Evolutionary conservation across 352 stramenopile genomes (phyloP), one percentile per base, ranked within the genome.

Genomic region (Thraustochytrium striatum): DNA sequence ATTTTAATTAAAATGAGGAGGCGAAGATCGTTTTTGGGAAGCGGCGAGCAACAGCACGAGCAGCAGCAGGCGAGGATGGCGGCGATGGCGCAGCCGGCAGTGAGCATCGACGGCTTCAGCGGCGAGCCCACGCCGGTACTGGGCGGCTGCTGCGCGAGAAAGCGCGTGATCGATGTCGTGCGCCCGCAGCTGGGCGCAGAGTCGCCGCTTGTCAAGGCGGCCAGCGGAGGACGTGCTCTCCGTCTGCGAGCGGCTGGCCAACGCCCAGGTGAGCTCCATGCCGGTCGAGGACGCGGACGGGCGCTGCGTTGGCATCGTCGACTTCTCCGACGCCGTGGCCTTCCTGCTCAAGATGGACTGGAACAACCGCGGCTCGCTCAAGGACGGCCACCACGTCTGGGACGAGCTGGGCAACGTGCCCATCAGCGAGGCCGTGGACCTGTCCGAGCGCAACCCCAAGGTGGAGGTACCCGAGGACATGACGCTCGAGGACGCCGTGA

Each of bases 301-400:
- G n/a, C 41, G 52, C 8, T 75, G 65, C 65, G 36, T 61, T 28
- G 65, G 65, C 2, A 25, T 75, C 16, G 39, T 75, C 16, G 65
- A 75, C 65, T 75, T 75, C 65, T 62, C 44, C 3, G 65, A 75
- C 30, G 65, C 65, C 7, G 65, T 75, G 3, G 65, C 65, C 28
- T 75, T 55, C 44, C 65, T 75, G 21, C 30, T 75, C 11, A 28
- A 70, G 52, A 61, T 61, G 44, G 65, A 75, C 52, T 75, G 65
- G 65, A 32, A 58, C 21, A 16, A 0, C 21, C 44, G 50, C 33
- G 65, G 65, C 2, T 33, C 5, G 11, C 41, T 43, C 7, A 25
- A 39, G 16, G 32, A 39, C 65, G 19, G 32, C 28, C 8, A 5
- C 1, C 3, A 61, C 50, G 65, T 58, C n/a, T 75, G 65, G 65